Evolutionary conservation across 73 alveolate species (phyloP).

Genomic region (Paramecium pentaurelia): DNA sequence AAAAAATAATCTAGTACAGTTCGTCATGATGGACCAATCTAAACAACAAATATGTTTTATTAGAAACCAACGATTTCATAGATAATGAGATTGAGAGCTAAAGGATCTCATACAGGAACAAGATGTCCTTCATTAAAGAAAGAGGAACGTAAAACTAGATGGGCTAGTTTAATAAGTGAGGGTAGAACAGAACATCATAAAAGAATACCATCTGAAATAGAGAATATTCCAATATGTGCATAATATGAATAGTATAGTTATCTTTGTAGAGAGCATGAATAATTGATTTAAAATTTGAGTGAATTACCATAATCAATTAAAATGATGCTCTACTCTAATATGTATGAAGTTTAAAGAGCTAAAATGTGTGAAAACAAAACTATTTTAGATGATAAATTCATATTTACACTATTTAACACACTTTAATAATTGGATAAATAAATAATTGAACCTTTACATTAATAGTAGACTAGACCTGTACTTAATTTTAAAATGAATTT

Average conservation of each 20-base stretch:
- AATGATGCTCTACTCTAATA: neutral
- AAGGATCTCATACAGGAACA: neutral
- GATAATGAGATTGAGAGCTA: neutral
- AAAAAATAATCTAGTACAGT: neutral
- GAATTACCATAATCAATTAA: neutral
- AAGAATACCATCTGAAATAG: neutral
- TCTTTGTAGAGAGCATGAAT: neutral
- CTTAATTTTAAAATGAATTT: neutral
- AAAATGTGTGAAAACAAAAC: neutral
- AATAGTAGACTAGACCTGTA: neutral
- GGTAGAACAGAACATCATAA: conserved; percentile 11
- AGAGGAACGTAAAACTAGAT: neutral
- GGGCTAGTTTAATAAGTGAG: conserved; percentile 6
- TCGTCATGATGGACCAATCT: neutral
- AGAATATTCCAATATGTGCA: neutral
- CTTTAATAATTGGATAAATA: neutral
- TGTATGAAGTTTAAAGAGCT: neutral
- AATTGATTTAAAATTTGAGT: neutral
- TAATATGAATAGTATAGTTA: neutral
- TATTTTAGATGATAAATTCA: neutral
- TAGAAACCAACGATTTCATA: neutral
- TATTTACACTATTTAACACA: neutral
- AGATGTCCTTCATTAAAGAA: neutral
- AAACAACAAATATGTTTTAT: neutral
- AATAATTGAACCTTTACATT: neutral